Evolutionary conservation across 1,284 basidiomycete genomes (phyloP).

Genomic region (Serendipita sp.): DNA sequence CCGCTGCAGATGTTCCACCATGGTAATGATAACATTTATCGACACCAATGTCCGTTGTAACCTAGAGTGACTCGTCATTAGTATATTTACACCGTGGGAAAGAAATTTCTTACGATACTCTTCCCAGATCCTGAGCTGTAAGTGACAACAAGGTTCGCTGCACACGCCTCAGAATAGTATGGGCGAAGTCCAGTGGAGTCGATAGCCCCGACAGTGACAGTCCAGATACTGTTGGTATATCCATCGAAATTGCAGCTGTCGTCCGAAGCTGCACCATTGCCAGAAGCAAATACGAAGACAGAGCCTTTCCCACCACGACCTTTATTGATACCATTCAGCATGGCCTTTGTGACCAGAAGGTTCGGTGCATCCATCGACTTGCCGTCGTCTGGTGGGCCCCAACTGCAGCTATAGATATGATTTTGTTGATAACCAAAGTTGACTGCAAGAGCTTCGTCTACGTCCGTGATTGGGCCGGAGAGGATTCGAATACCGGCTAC

Average conservation of each 20-base stretch:
- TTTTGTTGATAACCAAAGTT: conserved; percentile 91
- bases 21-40: conserved; percentile 73
- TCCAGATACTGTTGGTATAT: conserved; percentile 97
- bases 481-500: conserved; percentile 92
- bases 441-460: conserved; percentile 93
- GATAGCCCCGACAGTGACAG: conserved; percentile 86
- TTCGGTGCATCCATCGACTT: conserved; percentile 89
- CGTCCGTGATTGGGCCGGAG: conserved; percentile 90
- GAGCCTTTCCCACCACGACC: conserved; percentile 85
- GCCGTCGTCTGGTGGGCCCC: conserved; percentile 97
- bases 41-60: conserved; percentile 87
- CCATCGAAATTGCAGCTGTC: conserved; percentile 99
- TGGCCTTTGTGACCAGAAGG: conserved; percentile 85
- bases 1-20: conserved; percentile 95
- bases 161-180: conserved; percentile 93
- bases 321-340: conserved; percentile 87
- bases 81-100: conserved; percentile 9
- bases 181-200: conserved; percentile 90
- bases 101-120: conserved; percentile 55
- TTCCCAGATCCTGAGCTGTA: conserved; percentile 94
- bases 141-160: conserved; percentile 91
- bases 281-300: conserved; percentile 94
- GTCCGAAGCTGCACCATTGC: conserved; percentile 81
- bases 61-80: conserved; percentile 32
- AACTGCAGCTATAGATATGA: conserved; percentile 90